Percentiles rank a stretch among this genome's conserved stretches.
Conservation (phyloP, 768 basidiomycete genomes). For the Porpolomopsis calyptriformis region DNA sequence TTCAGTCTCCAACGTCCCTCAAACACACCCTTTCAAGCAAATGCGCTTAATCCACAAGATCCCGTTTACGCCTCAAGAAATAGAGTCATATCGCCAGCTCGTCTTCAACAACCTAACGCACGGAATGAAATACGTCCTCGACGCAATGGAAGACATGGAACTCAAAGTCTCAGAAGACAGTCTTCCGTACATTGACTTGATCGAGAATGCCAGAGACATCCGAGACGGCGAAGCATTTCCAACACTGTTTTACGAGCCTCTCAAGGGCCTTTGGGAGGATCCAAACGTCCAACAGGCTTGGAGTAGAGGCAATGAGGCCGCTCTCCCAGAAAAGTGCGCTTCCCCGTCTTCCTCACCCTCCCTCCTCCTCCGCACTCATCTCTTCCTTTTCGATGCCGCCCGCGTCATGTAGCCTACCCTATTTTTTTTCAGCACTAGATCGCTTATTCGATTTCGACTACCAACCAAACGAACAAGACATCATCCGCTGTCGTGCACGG, state of each 20-base stretch:
- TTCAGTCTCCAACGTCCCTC: neutral
- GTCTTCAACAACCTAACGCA: slow-evolving; percentile 87
- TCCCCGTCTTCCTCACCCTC: neutral
- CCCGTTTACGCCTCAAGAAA: slow-evolving; percentile 71
- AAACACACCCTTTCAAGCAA: slow-evolving; percentile 46
- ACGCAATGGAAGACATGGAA: slow-evolving; percentile 84
- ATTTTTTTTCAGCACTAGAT: slow-evolving; percentile 73
- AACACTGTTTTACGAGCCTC: slow-evolving; percentile 47
- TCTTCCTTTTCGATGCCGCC: slow-evolving; percentile 3
- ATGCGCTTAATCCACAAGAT: slow-evolving; percentile 92
- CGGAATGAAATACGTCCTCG: slow-evolving; percentile 73
- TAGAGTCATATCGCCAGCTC: slow-evolving; percentile 83
- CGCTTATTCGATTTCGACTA: slow-evolving; percentile 69
- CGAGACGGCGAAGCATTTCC: slow-evolving; percentile 79
- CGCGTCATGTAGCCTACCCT: slow-evolving; percentile 37
- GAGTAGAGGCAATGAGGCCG: slow-evolving; percentile 78
- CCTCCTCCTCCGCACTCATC: neutral
- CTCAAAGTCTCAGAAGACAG: slow-evolving; percentile 61
- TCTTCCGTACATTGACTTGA: slow-evolving; percentile 42
- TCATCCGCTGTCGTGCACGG: slow-evolving; percentile 74
- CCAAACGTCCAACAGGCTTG: slow-evolving; percentile 65
- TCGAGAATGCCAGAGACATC: slow-evolving; percentile 63
- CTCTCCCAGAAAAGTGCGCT: slow-evolving; percentile 78
- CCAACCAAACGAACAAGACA: slow-evolving; percentile 74
- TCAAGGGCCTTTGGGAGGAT: slow-evolving; percentile 71